Base-by-base conservation (phyloP, 176 grass and related monocot genomes). In the Eragrostis curvula region DNA sequence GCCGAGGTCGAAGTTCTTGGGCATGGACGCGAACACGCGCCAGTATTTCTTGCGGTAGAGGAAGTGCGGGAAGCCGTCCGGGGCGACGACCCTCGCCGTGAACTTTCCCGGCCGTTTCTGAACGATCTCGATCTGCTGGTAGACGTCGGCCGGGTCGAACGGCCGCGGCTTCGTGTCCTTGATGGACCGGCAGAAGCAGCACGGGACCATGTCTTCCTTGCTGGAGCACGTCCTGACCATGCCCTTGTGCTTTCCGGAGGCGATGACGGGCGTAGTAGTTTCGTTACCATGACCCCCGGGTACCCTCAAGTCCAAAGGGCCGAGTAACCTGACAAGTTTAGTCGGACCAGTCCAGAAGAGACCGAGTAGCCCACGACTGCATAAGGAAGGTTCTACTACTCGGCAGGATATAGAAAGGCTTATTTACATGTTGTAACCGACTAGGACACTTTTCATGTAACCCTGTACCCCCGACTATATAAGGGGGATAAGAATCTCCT, bases 91-190 rank as follows among this genome's bases (percentile, higher is more conserved):
- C 78, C 85, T 94, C 12, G 92, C 92, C 3, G 83, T 88, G 86
- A 94, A 94, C 69, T 55, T 4, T 32, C 83, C 53, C 13, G 51
- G 61, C 46, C 57, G 23, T 68, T 6, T 49, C 49, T 21, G 73
- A 6, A 94, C 68, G 51, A 94, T 81, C 75, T 94, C 85, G 24
- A 94, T 68, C 78, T 91, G 85, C 58, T 94, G 92, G 85, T 94
- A 94, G 24, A 94, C 57, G 52, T 94, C 85, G 18, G 63, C 78
- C 40, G 89, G 85, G 53, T 91, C 75, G 29, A 94, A 88, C 16
- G 64, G 85, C 60, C 39, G 87, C 11, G 88, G 85, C 47, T 84
- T 55, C n/a, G 60, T 70, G 67, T 88, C 83, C 10, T 29, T 32
- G 84, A 88, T 62, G 72, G 68, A 61, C 16, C 43, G 61, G 78